phyloP scores from a whole-genome alignment of 2,329 filamentous ascomycete species.

The Emydomyces testavorans region DNA sequence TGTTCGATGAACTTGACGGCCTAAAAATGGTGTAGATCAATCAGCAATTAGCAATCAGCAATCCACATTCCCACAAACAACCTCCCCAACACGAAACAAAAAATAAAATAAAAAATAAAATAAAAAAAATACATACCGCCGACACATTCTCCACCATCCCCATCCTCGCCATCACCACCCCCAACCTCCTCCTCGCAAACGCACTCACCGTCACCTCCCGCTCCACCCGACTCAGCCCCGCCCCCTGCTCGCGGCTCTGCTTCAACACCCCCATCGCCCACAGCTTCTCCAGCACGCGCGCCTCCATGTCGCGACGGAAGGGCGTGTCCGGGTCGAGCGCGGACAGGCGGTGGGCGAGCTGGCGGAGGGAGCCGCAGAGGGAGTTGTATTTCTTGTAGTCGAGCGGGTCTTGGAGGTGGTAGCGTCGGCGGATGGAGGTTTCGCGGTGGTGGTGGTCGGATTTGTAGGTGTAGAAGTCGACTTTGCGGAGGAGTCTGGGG shows the following conservation, averaged over 20 bases:
- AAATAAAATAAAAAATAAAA: slow-evolving; percentile 12
- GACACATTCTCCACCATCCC: slow-evolving; percentile 87
- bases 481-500: slow-evolving; percentile 61
- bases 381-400: slow-evolving; percentile 63
- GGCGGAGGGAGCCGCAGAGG: slow-evolving; percentile 68
- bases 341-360: slow-evolving; percentile 78
- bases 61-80: too few species aligned
- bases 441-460: slow-evolving; percentile 78
- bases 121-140: slow-evolving; percentile 42
- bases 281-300: slow-evolving; percentile 78
- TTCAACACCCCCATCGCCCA: slow-evolving; percentile 82
- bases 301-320: slow-evolving; percentile 71
- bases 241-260: slow-evolving; percentile 62
- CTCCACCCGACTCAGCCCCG: slow-evolving; percentile 60
- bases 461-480: slow-evolving; percentile 92
- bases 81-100: not conserved
- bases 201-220: slow-evolving; percentile 78
- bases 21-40: slow-evolving; percentile 20
- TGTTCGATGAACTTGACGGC: slow-evolving; percentile 76
- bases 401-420: slow-evolving; percentile 79
- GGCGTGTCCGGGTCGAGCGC: slow-evolving; percentile 65
- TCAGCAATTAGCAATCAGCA: too few species aligned
- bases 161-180: slow-evolving; percentile 80
- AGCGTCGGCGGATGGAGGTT: slow-evolving; percentile 65
- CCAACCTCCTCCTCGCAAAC: slow-evolving; percentile 71